These are phyloP conservation scores for Alternaria angustiovoidea DNA, from an alignment of 2,329 filamentous ascomycete genomes.

Conservation along the genomic window DNA sequence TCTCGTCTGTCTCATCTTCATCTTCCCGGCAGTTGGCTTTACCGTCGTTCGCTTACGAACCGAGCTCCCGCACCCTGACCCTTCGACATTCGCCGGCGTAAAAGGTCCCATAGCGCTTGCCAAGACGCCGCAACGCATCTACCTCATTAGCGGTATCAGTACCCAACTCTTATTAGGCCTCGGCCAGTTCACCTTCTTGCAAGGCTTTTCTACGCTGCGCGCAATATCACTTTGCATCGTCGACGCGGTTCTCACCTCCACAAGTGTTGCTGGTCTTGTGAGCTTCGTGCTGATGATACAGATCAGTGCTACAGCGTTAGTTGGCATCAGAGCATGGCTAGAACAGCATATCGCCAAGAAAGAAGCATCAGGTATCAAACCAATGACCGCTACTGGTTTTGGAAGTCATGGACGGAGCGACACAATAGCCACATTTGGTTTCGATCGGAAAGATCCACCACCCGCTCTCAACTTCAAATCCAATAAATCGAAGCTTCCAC, in stretches of 20 bases:
- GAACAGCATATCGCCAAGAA: slow-evolving; percentile 37
- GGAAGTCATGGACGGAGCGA: slow-evolving; percentile 11
- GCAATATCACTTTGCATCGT: slow-evolving; percentile 38
- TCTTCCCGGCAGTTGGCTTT: slow-evolving; percentile 27
- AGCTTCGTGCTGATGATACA: slow-evolving; percentile 32
- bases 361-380: slow-evolving; percentile 6
- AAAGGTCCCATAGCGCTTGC: slow-evolving; percentile 32
- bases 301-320: slow-evolving; percentile 29
- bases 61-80: slow-evolving; percentile 24
- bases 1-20: slow-evolving; percentile 29
- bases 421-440: slow-evolving; percentile 32
- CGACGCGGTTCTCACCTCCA: slow-evolving; percentile 35
- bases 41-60: slow-evolving; percentile 34
- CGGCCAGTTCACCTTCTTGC: slow-evolving; percentile 30
- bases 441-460: slow-evolving; percentile 19
- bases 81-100: slow-evolving; percentile 28
- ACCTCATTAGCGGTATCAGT: slow-evolving; percentile 30
- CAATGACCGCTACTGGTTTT: not conserved
- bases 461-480: slow-evolving; percentile 8
- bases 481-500: slow-evolving; percentile 7
- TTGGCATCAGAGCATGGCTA: slow-evolving; percentile 34
- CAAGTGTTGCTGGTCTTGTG: slow-evolving; percentile 22
- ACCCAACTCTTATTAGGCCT: slow-evolving; percentile 29
- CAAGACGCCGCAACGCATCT: slow-evolving; percentile 34
- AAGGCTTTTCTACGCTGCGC: slow-evolving; percentile 34